Conservation (phyloP, 352 stramenopile species). For the Pythium dissotocum region DNA sequence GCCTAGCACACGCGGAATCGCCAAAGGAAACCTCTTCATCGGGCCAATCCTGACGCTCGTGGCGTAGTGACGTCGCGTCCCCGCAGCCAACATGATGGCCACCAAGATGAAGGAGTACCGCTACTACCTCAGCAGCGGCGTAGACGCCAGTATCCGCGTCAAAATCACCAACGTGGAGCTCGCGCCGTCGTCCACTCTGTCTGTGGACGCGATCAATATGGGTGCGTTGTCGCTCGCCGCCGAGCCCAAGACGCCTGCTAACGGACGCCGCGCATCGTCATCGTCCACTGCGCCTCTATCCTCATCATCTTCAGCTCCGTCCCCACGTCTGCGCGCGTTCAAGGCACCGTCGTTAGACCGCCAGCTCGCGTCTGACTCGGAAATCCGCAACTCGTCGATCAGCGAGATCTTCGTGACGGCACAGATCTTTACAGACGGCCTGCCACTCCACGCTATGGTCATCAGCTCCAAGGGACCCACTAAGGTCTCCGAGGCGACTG, state of each 20-base stretch:
- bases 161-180: conserved; percentile 82
- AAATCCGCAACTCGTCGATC: conserved; percentile 79
- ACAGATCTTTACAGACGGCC: conserved; percentile 86
- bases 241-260: conserved; percentile 15
- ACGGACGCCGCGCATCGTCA: neutral
- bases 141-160: conserved; percentile 78
- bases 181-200: conserved; percentile 35
- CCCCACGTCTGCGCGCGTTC: conserved; percentile 31
- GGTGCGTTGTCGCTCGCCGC: conserved; percentile 19
- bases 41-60: neutral
- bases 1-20: neutral
- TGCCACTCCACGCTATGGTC: conserved; percentile 81
- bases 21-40: conserved; percentile 2
- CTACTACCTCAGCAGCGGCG: conserved; percentile 87
- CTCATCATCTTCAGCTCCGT: conserved; percentile 4
- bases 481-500: conserved; percentile 86
- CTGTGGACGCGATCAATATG: conserved; percentile 14
- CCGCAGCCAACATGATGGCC: conserved; percentile 34
- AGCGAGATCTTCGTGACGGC: conserved; percentile 89
- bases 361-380: conserved; percentile 53
- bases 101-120: conserved; percentile 86
- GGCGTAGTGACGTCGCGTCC: neutral
- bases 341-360: conserved; percentile 51
- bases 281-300: conserved; percentile 12
- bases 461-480: conserved; percentile 84